Evolutionary conservation across 1,139 yeast species (phyloP).

Genomic region (Candida tetrigidarum): DNA sequence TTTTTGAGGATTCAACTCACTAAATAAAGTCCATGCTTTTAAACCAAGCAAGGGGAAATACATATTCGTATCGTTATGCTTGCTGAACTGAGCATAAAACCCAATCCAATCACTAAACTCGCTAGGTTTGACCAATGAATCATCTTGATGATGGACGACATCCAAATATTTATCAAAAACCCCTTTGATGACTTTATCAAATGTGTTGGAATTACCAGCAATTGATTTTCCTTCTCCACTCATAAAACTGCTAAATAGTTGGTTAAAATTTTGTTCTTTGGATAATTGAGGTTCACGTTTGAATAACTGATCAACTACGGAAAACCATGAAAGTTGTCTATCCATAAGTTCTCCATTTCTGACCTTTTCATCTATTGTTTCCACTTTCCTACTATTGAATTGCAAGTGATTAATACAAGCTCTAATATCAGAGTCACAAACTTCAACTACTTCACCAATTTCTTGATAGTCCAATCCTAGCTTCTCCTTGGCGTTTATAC

Average conservation of each 20-base stretch:
- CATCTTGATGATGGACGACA: constrained; percentile 62
- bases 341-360: constrained; percentile 32
- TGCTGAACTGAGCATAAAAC: constrained; percentile 61
- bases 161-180: constrained; percentile 70
- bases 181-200: constrained; percentile 72
- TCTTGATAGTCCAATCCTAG: constrained; percentile 38
- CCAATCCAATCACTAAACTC: constrained; percentile 77
- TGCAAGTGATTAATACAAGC: constrained; percentile 87
- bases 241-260: constrained; percentile 37
- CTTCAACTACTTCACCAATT: constrained; percentile 59
- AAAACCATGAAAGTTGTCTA: constrained; percentile 61
- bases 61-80: constrained; percentile 47
- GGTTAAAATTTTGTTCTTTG: constrained; percentile 51
- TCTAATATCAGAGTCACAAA: constrained; percentile 84
- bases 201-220: constrained; percentile 46
- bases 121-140: constrained; percentile 62
- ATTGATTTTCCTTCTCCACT: constrained; percentile 46
- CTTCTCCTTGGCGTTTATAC: constrained; percentile 35
- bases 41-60: constrained; percentile 64
- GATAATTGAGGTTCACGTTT: constrained; percentile 50
- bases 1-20: constrained; percentile 55
- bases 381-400: constrained; percentile 49
- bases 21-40: constrained; percentile 68
- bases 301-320: constrained; percentile 57
- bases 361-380: constrained; percentile 18